These are phyloP conservation scores for Puccinia polysora DNA, from an alignment of 1,284 basidiomycete species.

Conservation along the genomic window DNA sequence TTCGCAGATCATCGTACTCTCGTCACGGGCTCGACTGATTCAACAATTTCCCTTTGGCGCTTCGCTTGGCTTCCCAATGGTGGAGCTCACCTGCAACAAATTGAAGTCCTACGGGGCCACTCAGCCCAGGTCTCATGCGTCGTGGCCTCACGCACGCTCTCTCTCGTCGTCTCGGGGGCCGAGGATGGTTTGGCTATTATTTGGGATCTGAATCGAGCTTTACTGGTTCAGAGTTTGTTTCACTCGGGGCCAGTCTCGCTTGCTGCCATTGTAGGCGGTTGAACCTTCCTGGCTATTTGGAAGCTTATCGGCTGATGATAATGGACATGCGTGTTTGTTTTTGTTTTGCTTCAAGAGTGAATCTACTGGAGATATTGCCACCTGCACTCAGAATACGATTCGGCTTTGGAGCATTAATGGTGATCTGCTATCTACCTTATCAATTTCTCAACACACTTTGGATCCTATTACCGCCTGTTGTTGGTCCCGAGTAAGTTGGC, in stretches of 20 bases:
- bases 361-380: conserved; percentile 71
- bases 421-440: conserved; percentile 64
- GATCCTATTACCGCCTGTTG: conserved; percentile 63
- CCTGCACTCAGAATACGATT: conserved; percentile 65
- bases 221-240: conserved; percentile 48
- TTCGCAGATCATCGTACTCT: conserved; percentile 43
- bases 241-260: conserved; percentile 44
- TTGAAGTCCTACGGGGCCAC: conserved; percentile 65
- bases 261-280: conserved; percentile 30
- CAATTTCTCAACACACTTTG: conserved; percentile 55
- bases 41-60: conserved; percentile 39
- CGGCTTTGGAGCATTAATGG: conserved; percentile 78
- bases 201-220: conserved; percentile 77
- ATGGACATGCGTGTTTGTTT: background rate
- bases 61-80: conserved; percentile 39
- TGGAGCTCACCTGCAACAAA: conserved; percentile 34
- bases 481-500: conserved; percentile 73
- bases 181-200: conserved; percentile 76
- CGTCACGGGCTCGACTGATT: conserved; percentile 42
- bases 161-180: conserved; percentile 75
- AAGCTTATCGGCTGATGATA: conserved; percentile 61
- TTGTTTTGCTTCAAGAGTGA: conserved; percentile 54
- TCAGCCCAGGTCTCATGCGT: conserved; percentile 64
- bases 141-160: conserved; percentile 74
- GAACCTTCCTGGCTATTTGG: conserved; percentile 62